Percentiles rank a stretch among this genome's conserved stretches.
Evolutionary conservation across 306 rosid species (phyloP).

Genomic region (Rubus idaeus): DNA sequence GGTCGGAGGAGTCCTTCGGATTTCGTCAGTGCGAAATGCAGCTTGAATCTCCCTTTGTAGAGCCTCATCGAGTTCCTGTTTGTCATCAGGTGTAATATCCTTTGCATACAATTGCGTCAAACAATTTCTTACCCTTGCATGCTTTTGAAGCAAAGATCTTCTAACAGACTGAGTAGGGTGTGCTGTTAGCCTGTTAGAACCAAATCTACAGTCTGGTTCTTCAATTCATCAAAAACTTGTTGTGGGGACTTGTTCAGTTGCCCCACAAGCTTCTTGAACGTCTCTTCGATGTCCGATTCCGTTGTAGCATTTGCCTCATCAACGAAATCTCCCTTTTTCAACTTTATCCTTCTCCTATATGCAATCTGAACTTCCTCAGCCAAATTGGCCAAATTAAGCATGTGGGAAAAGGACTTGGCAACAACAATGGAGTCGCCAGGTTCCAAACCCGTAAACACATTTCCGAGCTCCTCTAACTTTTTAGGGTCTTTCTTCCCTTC

Average conservation of each 20-base stretch:
- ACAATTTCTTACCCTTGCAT: slow-evolving; percentile 82
- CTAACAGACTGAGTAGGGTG: slow-evolving; percentile 94
- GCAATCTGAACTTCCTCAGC: slow-evolving; percentile 99
- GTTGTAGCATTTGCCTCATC: slow-evolving; percentile 92
- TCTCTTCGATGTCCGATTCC: slow-evolving; percentile 93
- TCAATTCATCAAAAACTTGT: slow-evolving; percentile 85
- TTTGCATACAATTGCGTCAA: slow-evolving; percentile 85
- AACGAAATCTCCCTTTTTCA: slow-evolving; percentile 91
- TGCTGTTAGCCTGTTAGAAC: slow-evolving; percentile 89
- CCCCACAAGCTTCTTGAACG: slow-evolving; percentile 84
- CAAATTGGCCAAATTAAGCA: slow-evolving; percentile 92
- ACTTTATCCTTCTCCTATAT: slow-evolving; percentile 82
- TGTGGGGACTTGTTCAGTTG: slow-evolving; percentile 71
- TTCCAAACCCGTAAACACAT: slow-evolving; percentile 81
- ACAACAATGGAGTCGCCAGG: slow-evolving; percentile 94
- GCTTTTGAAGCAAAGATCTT: slow-evolving; percentile 93
- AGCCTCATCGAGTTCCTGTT: slow-evolving; percentile 96
- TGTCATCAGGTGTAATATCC: slow-evolving; percentile 94
- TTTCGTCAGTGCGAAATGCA: slow-evolving; percentile 97
- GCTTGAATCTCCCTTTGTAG: slow-evolving; percentile 98
- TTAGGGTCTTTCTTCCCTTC: slow-evolving; percentile 63
- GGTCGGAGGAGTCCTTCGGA: slow-evolving; percentile 91
- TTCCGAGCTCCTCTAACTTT: slow-evolving; percentile 89
- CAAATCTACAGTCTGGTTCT: slow-evolving; percentile 95
- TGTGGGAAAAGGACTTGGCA: slow-evolving; percentile 91